These are phyloP conservation scores for Terfezia boudieri DNA, from an alignment of 495 filamentous ascomycete genomes.

Conservation along the genomic window DNA sequence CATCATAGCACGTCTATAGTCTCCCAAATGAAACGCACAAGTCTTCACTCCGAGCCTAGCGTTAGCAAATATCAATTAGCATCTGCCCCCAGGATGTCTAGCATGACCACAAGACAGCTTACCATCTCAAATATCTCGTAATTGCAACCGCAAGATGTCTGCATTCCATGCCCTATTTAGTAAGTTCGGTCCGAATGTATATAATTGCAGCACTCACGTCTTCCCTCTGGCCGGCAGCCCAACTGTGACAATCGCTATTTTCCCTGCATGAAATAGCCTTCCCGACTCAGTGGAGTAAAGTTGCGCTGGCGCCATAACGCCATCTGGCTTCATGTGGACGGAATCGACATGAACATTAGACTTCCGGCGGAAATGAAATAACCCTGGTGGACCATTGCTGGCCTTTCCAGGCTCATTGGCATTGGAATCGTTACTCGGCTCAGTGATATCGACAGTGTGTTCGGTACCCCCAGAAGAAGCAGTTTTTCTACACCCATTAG, in stretches of 20 bases:
- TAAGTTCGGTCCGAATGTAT: neutral
- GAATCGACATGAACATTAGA: constrained; percentile 94
- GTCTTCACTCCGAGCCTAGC: constrained; percentile 90
- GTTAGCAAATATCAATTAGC: neutral
- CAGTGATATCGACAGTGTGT: too few species aligned
- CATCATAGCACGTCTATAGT: constrained; percentile 82
- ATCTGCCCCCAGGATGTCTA: neutral
- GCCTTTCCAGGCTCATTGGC: too few species aligned
- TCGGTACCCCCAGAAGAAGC: too few species aligned
- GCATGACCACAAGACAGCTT: constrained; percentile 15
- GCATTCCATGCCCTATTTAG: neutral
- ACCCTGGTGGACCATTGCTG: too few species aligned
- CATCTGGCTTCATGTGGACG: constrained; percentile 78
- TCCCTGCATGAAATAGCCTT: constrained; percentile 84
- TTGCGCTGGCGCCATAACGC: constrained; percentile 79
- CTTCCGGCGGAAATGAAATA: constrained; percentile 39
- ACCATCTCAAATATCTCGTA: constrained; percentile 87
- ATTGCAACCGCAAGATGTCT: constrained; percentile 91
- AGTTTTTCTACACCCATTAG: too few species aligned
- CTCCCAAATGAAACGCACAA: constrained; percentile 86
- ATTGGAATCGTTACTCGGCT: too few species aligned
- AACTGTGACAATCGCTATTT: constrained; percentile 92
- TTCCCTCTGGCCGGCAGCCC: constrained; percentile 91
- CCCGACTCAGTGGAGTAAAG: constrained; percentile 96
- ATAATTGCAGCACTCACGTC: constrained; percentile 37